These are phyloP conservation scores for Candida maesae DNA, from an alignment of 805 yeast genomes.

Conservation along the genomic window DNA sequence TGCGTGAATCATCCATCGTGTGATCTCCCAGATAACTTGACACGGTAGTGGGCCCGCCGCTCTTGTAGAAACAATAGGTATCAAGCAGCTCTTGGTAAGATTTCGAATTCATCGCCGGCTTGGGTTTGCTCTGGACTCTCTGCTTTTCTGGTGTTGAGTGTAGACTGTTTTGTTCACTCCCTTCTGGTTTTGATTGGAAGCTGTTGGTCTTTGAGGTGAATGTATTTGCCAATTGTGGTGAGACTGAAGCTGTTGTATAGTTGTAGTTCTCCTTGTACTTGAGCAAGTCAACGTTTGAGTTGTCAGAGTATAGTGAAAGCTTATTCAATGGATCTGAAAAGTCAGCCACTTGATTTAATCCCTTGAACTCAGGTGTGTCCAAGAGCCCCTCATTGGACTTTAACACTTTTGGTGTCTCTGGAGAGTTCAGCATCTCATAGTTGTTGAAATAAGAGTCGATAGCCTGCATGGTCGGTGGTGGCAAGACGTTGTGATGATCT, in stretches of 20 bases:
- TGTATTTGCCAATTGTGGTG: slow-evolving; percentile 9
- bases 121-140: slow-evolving; percentile 7
- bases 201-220: slow-evolving; percentile 5
- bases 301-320: slow-evolving; percentile 12
- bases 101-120: slow-evolving; percentile 43
- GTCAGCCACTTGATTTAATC: slow-evolving; percentile 3
- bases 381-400: slow-evolving; percentile 12
- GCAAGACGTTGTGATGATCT: slow-evolving; percentile 1
- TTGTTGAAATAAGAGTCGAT: slow-evolving; percentile 19
- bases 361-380: slow-evolving; percentile 14
- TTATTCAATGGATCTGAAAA: slow-evolving; percentile 9
- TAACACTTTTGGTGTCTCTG: slow-evolving; percentile 27
- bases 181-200: slow-evolving; percentile 1
- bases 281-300: slow-evolving; percentile 9
- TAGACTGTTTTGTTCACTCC: slow-evolving; percentile 1
- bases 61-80: slow-evolving; percentile 55
- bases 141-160: slow-evolving; percentile 9
- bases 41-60: slow-evolving; percentile 19
- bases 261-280: slow-evolving; percentile 10
- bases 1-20: slow-evolving; percentile 1
- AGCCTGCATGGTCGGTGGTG: not conserved
- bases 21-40: slow-evolving; percentile 8
- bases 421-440: slow-evolving; percentile 24
- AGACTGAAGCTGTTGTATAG: slow-evolving; percentile 9
- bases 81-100: slow-evolving; percentile 55